Percentiles rank a stretch among this genome's conserved stretches.
Evolutionary conservation across 139 green algal species (phyloP).

Genomic region (Micractinium conductrix): DNA sequence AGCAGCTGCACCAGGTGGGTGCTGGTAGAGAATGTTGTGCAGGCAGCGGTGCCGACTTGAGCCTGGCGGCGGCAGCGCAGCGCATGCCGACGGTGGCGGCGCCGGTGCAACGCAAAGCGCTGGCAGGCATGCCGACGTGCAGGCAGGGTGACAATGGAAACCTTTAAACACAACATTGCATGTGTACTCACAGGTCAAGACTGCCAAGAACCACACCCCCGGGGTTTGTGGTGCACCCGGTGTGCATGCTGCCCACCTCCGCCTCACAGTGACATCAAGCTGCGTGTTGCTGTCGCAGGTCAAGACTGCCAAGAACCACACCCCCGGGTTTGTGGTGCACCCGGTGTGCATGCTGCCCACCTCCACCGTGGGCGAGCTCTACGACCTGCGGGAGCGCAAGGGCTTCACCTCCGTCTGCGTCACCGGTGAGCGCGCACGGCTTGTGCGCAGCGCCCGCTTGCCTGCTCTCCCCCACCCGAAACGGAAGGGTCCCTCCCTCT

Average conservation of each 20-base stretch:
- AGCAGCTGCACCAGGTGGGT: slow-evolving; percentile 84
- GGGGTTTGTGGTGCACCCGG: slow-evolving; percentile 73
- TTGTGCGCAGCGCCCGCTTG: too few species aligned
- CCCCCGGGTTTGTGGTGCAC: slow-evolving; percentile 72
- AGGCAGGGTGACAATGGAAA: too few species aligned
- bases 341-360: slow-evolving; percentile 59
- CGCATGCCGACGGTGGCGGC: too few species aligned
- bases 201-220: slow-evolving; percentile 79
- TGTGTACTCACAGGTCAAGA: slow-evolving; percentile 27
- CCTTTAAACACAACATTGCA: too few species aligned
- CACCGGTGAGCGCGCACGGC: slow-evolving; percentile 48
- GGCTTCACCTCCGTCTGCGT: slow-evolving; percentile 67
- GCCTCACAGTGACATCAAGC: too few species aligned
- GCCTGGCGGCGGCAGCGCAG: too few species aligned
- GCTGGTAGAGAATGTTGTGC: neutral
- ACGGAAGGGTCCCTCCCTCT: too few species aligned
- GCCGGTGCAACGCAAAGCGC: too few species aligned
- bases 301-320: slow-evolving; percentile 77
- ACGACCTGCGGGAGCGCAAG: slow-evolving; percentile 56
- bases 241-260: slow-evolving; percentile 55
- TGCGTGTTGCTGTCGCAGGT: neutral
- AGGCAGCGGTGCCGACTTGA: neutral
- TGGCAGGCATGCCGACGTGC: neutral
- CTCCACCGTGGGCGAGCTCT: slow-evolving; percentile 67
- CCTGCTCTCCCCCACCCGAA: too few species aligned